phyloP scores from a whole-genome alignment of 2,329 filamentous ascomycete genomes.

The Penicillium sp. region DNA sequence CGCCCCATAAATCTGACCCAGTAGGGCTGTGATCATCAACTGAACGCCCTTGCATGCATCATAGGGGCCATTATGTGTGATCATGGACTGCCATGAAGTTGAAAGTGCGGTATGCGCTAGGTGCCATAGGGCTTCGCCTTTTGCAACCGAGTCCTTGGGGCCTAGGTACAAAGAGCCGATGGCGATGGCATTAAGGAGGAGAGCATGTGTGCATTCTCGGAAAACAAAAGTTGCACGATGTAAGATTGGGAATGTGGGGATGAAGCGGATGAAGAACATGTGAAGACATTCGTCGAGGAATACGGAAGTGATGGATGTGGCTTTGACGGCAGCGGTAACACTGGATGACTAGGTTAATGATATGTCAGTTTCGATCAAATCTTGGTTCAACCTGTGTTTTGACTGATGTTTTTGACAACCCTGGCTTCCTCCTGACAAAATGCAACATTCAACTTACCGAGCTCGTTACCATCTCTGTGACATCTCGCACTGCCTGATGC shows the following conservation, averaged over 20 bases:
- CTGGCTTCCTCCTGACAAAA: no score
- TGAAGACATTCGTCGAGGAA: constrained; percentile 50
- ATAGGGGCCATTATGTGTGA: constrained; percentile 45
- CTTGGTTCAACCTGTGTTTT: no score
- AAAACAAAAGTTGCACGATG: constrained; percentile 49
- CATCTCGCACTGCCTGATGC: constrained; percentile 47
- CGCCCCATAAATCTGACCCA: constrained; percentile 47
- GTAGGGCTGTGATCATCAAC: constrained; percentile 44
- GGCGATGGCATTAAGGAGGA: constrained; percentile 48
- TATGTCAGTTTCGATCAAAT: not conserved
- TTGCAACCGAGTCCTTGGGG: constrained; percentile 45
- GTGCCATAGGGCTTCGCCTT: constrained; percentile 48
- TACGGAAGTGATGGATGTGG: constrained; percentile 46
- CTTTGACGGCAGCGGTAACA: constrained; percentile 47
- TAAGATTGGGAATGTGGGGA: constrained; percentile 49
- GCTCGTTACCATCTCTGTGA: constrained; percentile 47
- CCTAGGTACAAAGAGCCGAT: constrained; percentile 49
- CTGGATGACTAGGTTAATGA: constrained; percentile 38
- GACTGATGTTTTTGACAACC: no score
- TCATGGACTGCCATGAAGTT: constrained; percentile 49
- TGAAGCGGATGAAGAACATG: constrained; percentile 50
- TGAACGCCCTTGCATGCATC: constrained; percentile 48
- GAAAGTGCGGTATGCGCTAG: constrained; percentile 48
- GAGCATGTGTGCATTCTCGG: constrained; percentile 45
- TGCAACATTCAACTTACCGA: constrained; percentile 34